Evolutionary conservation across 768 basidiomycete species (phyloP), one percentile per base, ranked within the genome.

Genomic region (Lactifluus piperatus): DNA sequence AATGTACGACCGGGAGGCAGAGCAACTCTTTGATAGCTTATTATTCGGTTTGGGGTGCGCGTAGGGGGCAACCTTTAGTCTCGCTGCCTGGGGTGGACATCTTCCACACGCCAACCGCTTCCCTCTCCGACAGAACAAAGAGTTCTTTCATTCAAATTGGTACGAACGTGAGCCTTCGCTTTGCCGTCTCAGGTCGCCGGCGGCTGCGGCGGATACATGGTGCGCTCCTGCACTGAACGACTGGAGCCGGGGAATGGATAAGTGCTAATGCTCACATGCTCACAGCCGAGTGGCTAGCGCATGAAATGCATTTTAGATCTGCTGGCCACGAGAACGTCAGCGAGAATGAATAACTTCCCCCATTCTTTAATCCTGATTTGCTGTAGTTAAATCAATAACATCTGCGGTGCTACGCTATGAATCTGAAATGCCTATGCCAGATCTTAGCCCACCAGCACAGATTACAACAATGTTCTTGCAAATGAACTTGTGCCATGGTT

Each of bases 221-320:
- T 91, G 87, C 2, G 87, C 91, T 36, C 89, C 90, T 46, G 24
- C 37, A 11, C 20, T 37, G 10, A 27, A 30, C 14, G 14, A 24
- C 29, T 30, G 27, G 44, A 44, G 24, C 30, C 29, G 22, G 37
- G 41, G 24, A 34, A 32, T 18, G 41, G 14, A 50, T 22, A 56
- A 10, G 9, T 14, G 22, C n/a, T n/a, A n/a, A n/a, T n/a, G n/a
- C n/a, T n/a, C n/a, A n/a, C n/a, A n/a, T n/a, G 74, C 84, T 63
- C 62, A 88, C 90, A 37, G 90, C 90, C 90, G 90, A 91, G 34
- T 80, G 80, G 68, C 86, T 88, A 2, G 91, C 88, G 65, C 88
- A 92, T 54, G 77, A 77, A 67, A 86, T 83, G n/a, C 76, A 78
- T 71, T 84, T 85, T 1, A 81, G 77, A 69, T 92, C 91, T 39